phyloP scores from a whole-genome alignment of 805 yeast species.

The Yarrowia hollandica region DNA sequence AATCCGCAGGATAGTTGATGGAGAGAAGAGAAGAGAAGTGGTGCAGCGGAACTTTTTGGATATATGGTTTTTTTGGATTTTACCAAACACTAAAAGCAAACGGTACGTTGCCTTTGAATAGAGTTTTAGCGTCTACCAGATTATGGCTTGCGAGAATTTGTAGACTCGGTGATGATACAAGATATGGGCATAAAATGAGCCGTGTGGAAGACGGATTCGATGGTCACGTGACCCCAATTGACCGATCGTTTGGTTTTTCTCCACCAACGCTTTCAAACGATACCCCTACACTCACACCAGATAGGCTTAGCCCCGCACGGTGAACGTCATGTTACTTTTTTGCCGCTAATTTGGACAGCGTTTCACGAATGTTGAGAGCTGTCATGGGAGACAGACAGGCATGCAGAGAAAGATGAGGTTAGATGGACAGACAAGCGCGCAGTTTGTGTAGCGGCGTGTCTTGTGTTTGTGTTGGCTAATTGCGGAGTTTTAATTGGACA shows the following conservation, averaged over 20 bases:
- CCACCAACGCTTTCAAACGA: too few relatives aligned
- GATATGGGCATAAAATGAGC: too few relatives aligned
- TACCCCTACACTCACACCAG: not conserved
- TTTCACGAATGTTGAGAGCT: slow-evolving; percentile 16
- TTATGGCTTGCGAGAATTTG: slow-evolving; percentile 11
- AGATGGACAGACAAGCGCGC: too few relatives aligned
- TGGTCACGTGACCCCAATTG: not conserved
- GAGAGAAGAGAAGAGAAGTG: slow-evolving; percentile 17
- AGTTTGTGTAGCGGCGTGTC: too few relatives aligned
- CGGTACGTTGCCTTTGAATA: slow-evolving; percentile 13
- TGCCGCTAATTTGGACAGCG: slow-evolving; percentile 4
- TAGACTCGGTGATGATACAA: too few relatives aligned
- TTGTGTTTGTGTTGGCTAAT: too few relatives aligned
- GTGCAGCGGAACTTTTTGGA: slow-evolving; percentile 23
- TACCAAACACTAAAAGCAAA: slow-evolving; percentile 7
- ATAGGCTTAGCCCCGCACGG: slow-evolving; percentile 11
- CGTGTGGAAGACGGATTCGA: too few relatives aligned
- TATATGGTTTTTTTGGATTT: slow-evolving; percentile 14
- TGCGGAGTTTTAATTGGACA: too few relatives aligned
- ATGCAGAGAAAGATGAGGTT: too few relatives aligned
- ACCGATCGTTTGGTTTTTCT: too few relatives aligned
- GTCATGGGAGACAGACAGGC: too few relatives aligned
- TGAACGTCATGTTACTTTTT: slow-evolving; percentile 21
- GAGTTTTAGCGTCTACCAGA: not conserved
- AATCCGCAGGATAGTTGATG: not conserved